Percentiles rank a stretch among this genome's conserved stretches.
Evolutionary conservation across 2,329 filamentous ascomycete species (phyloP).

Genomic region (Stachybotrys elegans): DNA sequence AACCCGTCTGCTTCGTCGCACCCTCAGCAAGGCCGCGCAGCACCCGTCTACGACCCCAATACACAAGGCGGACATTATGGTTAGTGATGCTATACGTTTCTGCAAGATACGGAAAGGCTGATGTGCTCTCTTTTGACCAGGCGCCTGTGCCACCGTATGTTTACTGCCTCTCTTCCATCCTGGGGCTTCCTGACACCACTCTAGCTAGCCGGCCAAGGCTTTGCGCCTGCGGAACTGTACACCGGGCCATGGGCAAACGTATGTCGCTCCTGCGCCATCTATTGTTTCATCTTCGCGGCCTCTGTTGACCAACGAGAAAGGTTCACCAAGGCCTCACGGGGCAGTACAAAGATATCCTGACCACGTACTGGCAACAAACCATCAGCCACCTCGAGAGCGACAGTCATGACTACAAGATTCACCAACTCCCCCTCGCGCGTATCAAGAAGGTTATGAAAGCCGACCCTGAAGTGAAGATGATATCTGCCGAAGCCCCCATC

Average conservation of each 20-base stretch:
- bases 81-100: slow-evolving; percentile 35
- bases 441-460: slow-evolving; percentile 99
- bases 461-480: slow-evolving; percentile 99
- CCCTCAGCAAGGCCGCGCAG: slow-evolving; percentile 52
- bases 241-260: slow-evolving; percentile 95
- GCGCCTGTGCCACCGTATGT: slow-evolving; percentile 36
- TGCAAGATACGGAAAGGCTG: too few species aligned
- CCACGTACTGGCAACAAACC: slow-evolving; percentile 98
- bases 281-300: too few species aligned
- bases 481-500: slow-evolving; percentile 95
- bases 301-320: slow-evolving; percentile 45
- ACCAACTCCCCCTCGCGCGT: slow-evolving; percentile 91
- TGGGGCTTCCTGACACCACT: slow-evolving; percentile 19
- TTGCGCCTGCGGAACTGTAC: slow-evolving; percentile 89
- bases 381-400: slow-evolving; percentile 94
- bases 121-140: slow-evolving; percentile 20
- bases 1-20: slow-evolving; percentile 47
- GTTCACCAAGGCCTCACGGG: slow-evolving; percentile 93
- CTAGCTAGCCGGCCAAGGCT: slow-evolving; percentile 80
- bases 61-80: slow-evolving; percentile 71
- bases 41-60: slow-evolving; percentile 66
- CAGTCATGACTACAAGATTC: slow-evolving; percentile 96
- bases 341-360: slow-evolving; percentile 93
- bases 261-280: slow-evolving; percentile 26
- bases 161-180: slow-evolving; percentile 7